phyloP scores from a whole-genome alignment of 108 stramenopile genomes.

The Pseudonitzschia multiseries region DNA sequence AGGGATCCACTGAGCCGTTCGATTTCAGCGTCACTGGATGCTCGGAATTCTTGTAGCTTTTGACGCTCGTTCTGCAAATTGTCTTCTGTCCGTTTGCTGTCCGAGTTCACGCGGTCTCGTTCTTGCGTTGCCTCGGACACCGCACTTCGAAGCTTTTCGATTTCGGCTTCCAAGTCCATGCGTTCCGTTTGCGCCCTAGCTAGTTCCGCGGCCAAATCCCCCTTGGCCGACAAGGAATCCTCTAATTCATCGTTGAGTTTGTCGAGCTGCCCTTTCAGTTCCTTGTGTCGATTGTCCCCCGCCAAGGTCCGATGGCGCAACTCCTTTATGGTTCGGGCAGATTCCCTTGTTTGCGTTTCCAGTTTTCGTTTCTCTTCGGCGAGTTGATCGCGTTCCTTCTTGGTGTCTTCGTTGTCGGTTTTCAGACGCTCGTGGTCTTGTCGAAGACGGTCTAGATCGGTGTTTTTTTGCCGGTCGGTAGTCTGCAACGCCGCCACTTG shows the following conservation, averaged over 20 bases:
- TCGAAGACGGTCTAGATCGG: slow-evolving; percentile 10
- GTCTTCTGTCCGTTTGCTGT: not conserved
- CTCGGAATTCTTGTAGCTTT: not conserved
- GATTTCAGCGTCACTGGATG: slow-evolving; percentile 12
- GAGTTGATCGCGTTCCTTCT: slow-evolving; percentile 5
- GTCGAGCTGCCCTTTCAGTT: slow-evolving; percentile 29
- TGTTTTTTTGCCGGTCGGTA: not conserved
- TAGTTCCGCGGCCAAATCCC: slow-evolving; percentile 16
- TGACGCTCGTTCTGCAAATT: not conserved
- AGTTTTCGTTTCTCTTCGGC: slow-evolving; percentile 13
- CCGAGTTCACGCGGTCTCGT: not conserved
- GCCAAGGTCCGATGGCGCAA: slow-evolving; percentile 30
- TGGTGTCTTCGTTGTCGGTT: slow-evolving; percentile 7
- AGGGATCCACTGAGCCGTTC: slow-evolving; percentile 3
- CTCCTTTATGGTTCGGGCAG: slow-evolving; percentile 28
- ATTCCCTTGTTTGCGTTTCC: slow-evolving; percentile 18
- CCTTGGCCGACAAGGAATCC: slow-evolving; percentile 12
- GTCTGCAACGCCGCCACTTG: not conserved
- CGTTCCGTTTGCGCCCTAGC: slow-evolving; percentile 15
- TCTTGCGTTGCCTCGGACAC: slow-evolving; percentile 1
- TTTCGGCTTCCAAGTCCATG: slow-evolving; percentile 15
- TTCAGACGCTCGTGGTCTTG: slow-evolving; percentile 7
- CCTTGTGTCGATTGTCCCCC: slow-evolving; percentile 33
- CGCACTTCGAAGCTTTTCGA: slow-evolving; percentile 6
- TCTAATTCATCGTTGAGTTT: slow-evolving; percentile 18